Evolutionary conservation across 345 rosid genomes (phyloP), one percentile per base, ranked within the genome.

Genomic region (Euphorbia pulcherrima): DNA sequence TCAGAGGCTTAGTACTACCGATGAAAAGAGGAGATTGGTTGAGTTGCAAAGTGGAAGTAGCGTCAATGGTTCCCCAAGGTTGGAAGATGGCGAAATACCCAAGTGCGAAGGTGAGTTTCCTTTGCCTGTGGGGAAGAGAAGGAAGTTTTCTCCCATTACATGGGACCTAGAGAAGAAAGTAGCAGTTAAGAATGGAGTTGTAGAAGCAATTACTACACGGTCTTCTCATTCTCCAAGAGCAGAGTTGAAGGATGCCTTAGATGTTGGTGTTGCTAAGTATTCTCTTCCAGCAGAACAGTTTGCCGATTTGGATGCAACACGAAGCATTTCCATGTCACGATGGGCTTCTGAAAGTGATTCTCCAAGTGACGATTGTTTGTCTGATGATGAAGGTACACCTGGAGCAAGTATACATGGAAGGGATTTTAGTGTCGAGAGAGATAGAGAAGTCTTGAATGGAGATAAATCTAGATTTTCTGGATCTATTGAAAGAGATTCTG

Each of bases 311-410:
- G 77, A 72, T 37, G 82, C 69, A 13, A 73, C 72, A 23, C 79
- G 81, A 16, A 80, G 63, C 75, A 57, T 85, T 59, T 80, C 79
- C 39, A 75, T 66, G 68, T 93, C 92, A 3, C 80, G 90, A 12
- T 90, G 98, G 98, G 93, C 79, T 28, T 83, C 85, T 9, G 84
- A 74, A 28, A 54, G 67, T n/a, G 70, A 77, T 70, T 70, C 80
- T 40, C 83, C 82, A 0, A 70, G 69, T 26, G 77, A 66, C 54
- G 56, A 35, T 30, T 37, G 58, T 33, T 8, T 69, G 23, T 71
- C 65, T 26, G 77, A 72, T 63, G 71, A 67, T 41, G 83, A 33
- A 33, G 37, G 39, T 17, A 8, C 50, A 50, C 62, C 75, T 61
- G 24, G 60, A 65, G 62, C 75, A 71, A 62, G 62, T 69, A 71